Evolutionary conservation across 2,329 filamentous ascomycete genomes (phyloP), one percentile per base, ranked within the genome.

Genomic region (Epichloe typhina): DNA sequence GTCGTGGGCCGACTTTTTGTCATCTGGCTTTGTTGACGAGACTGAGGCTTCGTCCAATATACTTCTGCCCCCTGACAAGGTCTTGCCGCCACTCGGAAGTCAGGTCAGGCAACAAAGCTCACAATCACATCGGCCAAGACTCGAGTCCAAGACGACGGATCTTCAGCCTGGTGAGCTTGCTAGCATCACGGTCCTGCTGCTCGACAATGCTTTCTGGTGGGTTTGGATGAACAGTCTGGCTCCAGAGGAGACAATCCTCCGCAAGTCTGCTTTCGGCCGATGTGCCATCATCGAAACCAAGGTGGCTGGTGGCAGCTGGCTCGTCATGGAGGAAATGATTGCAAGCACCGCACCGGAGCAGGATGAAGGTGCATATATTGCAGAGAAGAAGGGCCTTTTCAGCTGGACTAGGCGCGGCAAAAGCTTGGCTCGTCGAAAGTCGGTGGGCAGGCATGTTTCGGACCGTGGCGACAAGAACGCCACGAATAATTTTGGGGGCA

Each of bases 191-290:
- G 78, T 78, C 38, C 79, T 97, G 52, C 84, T 93, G 55, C 74
- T 98, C 5, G 93, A 98, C 59, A 91, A 97, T 64, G 85, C 89
- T 1, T 98, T 98, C 66, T 98, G 93, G 93, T 97, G 93, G 91
- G 93, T 97, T 4, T 98, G 93, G 93, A 97, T 98, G 76, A 94
- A 82, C 59, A 97, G 91, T 73, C 72, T 98, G 61, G 89, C 91
- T 1, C 86, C 83, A 0, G 93, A 98, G 61, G 93, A 98, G 69
- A 86, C 90, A 0, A 69, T 82, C 0, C 77, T 84, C 45, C 82
- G 93, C 54, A 98, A 98, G 65, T 84, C 90, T 5, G 88, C 90
- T 0, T 98, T 98, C 64, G 93, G 93, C 38, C 80, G 93, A 55
- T 98, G 93, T 62, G 88, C 93, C 19, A 76, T 98, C 39, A 79